Evolutionary conservation across 2,329 filamentous ascomycete genomes (phyloP).

Genomic region (Nigrospora oryzae): DNA sequence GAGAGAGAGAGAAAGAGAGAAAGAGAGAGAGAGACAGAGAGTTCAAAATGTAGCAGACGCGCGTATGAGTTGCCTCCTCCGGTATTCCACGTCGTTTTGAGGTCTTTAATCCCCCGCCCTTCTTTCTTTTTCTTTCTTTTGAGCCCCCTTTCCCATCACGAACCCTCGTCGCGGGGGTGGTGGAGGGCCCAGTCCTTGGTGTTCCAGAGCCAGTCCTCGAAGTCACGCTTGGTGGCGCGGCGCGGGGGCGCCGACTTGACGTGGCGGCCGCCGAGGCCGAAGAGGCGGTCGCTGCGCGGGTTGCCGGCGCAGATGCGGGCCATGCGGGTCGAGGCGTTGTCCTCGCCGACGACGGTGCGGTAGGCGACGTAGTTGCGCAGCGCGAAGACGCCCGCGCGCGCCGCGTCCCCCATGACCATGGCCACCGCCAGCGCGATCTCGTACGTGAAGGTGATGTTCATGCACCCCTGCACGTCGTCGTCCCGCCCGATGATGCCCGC

Average conservation of each 20-base stretch:
- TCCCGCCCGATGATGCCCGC: not conserved
- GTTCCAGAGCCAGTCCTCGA: constrained; percentile 1
- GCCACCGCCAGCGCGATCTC: constrained; percentile 1
- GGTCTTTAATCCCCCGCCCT: too few relatives aligned
- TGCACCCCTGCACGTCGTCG: not conserved
- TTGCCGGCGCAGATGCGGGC: not conserved
- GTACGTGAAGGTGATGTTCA: constrained; percentile 1
- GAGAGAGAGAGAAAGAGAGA: too few relatives aligned
- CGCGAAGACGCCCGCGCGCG: constrained; percentile 1
- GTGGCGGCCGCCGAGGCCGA: not conserved
- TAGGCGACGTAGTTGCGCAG: not conserved
- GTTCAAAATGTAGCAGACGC: too few relatives aligned
- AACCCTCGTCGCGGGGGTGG: too few relatives aligned
- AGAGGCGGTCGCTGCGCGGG: not conserved
- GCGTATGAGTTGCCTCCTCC: too few relatives aligned
- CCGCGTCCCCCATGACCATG: not conserved
- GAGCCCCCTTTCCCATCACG: too few relatives aligned
- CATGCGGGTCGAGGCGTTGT: not conserved
- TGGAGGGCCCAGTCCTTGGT: not conserved
- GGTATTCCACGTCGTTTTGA: too few relatives aligned
- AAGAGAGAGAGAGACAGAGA: too few relatives aligned
- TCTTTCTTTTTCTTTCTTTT: too few relatives aligned
- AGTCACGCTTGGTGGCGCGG: not conserved
- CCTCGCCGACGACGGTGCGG: not conserved
- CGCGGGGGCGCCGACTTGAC: not conserved